Percentiles rank a stretch among this genome's conserved stretches.
These are phyloP conservation scores for Santalum album DNA, from an alignment of 164 flowering plant genomes.

Conservation along the genomic window DNA sequence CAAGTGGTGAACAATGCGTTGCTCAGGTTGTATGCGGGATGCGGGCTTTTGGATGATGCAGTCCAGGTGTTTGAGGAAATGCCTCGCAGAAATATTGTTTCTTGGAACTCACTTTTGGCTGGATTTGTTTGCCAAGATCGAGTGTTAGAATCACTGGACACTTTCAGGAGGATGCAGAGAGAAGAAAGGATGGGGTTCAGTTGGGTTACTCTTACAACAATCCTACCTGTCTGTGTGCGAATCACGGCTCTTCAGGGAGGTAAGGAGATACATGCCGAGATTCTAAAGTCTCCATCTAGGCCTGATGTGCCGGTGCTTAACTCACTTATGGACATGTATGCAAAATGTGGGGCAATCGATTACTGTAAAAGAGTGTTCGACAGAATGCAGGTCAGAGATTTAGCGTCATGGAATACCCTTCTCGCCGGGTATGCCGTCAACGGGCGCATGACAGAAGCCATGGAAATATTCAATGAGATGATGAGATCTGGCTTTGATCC, in stretches of 20 bases:
- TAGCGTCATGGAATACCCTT: conserved; percentile 34
- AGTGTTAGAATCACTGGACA: conserved; percentile 19
- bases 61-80: conserved; percentile 29
- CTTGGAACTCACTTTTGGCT: conserved; percentile 33
- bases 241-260: conserved; percentile 22
- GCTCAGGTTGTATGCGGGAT: conserved; percentile 20
- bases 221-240: conserved; percentile 23
- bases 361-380: conserved; percentile 26
- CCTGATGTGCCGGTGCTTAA: conserved; percentile 27
- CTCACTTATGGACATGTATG: conserved; percentile 36
- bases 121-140: conserved; percentile 14
- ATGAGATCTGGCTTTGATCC: conserved; percentile 15
- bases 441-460: conserved; percentile 20
- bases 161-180: conserved; percentile 21
- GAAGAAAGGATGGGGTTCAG: conserved; percentile 27
- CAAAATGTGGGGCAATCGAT: conserved; percentile 33
- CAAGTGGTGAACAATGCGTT: conserved; percentile 36
- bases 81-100: conserved; percentile 31
- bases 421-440: conserved; percentile 33
- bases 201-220: conserved; percentile 31
- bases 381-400: conserved; percentile 21
- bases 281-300: conserved; percentile 16
- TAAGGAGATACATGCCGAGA: conserved; percentile 34
- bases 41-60: conserved; percentile 24
- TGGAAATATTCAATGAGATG: conserved; percentile 29